Conservation (phyloP, 352 stramenopile genomes). For the Thalassiosira hispida region DNA sequence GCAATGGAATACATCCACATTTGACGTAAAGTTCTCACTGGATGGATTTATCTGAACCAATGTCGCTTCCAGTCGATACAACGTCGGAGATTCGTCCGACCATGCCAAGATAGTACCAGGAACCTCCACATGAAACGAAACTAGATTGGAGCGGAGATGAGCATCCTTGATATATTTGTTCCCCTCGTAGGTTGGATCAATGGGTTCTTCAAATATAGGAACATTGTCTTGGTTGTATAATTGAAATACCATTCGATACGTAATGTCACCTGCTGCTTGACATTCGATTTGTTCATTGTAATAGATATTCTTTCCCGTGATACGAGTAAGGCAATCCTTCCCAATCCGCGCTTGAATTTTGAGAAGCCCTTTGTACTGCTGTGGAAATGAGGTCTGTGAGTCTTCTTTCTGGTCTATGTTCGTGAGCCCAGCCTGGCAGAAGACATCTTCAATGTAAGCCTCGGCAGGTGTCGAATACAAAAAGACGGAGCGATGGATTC, state of each 20-base stretch:
- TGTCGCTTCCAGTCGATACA: constrained; percentile 72
- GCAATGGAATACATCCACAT: constrained; percentile 57
- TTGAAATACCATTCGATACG: constrained; percentile 50
- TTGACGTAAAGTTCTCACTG: not conserved
- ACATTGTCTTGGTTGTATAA: constrained; percentile 27
- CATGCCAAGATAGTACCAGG: constrained; percentile 47
- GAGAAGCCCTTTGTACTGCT: constrained; percentile 19
- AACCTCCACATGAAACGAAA: constrained; percentile 40
- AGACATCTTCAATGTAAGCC: constrained; percentile 73
- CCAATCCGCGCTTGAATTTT: constrained; percentile 43
- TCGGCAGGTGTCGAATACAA: constrained; percentile 55
- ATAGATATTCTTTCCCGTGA: constrained; percentile 44
- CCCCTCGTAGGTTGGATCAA: constrained; percentile 33
- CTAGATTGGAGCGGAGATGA: constrained; percentile 27
- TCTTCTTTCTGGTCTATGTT: not conserved
- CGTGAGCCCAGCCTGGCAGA: constrained; percentile 35
- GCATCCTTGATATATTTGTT: constrained; percentile 22
- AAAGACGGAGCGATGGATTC: constrained; percentile 84
- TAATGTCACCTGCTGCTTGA: constrained; percentile 4
- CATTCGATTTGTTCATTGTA: constrained; percentile 53
- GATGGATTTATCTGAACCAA: constrained; percentile 21
- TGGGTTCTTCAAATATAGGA: constrained; percentile 29
- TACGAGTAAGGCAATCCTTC: constrained; percentile 10
- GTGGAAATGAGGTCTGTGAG: not conserved
- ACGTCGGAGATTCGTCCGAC: constrained; percentile 77